phyloP scores from a whole-genome alignment of 306 rosid genomes.

The Glycine latifolia region DNA sequence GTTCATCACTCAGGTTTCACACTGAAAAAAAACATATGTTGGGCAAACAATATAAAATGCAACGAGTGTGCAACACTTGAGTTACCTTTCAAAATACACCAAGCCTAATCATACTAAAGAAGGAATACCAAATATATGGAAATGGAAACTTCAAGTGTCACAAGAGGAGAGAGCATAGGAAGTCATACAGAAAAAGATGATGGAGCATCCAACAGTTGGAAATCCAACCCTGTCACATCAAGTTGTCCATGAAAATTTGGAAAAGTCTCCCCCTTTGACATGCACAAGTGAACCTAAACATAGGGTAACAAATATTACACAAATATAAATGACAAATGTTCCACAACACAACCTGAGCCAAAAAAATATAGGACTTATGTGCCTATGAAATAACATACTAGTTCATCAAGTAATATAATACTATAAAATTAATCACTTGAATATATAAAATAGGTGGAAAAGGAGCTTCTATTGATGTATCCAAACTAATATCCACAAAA shows the following conservation, averaged over 20 bases:
- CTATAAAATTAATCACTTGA: background rate
- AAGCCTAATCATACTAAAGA: constrained; percentile 12
- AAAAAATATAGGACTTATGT: background rate
- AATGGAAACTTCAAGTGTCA: constrained; percentile 36
- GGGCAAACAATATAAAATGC: constrained; percentile 28
- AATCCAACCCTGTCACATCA: constrained; percentile 84
- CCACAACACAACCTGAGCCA: background rate
- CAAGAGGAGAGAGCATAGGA: constrained; percentile 31
- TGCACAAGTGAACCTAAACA: constrained; percentile 89
- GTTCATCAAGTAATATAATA: constrained; percentile 31
- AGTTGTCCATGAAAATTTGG: constrained; percentile 96
- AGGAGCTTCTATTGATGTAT: background rate
- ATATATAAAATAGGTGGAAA: background rate
- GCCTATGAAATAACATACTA: background rate
- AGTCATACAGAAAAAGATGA: constrained; percentile 84
- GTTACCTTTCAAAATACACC: constrained; percentile 14
- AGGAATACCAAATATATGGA: constrained; percentile 33
- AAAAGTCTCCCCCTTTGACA: constrained; percentile 91
- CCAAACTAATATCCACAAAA: background rate
- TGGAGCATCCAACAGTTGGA: constrained; percentile 82
- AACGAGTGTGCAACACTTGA: background rate
- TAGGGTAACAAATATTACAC: constrained; percentile 20
- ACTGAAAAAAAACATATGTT: background rate
- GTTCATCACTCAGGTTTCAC: background rate
- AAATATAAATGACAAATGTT: constrained; percentile 15